phyloP scores from a whole-genome alignment of 2,329 filamentous ascomycete genomes.

The Ophiostoma perfectum region DNA sequence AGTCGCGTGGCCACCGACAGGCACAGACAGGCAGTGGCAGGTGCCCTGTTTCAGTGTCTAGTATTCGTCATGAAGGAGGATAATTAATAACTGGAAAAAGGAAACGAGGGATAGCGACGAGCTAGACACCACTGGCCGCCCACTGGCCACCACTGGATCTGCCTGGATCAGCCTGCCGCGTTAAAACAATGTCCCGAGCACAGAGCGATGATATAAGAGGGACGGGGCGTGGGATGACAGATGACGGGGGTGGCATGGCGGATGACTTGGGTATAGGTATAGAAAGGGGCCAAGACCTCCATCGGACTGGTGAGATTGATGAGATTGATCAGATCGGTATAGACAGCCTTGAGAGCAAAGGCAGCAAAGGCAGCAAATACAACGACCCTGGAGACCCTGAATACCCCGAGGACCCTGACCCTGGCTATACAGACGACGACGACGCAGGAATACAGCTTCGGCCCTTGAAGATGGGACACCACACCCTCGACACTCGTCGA shows the following conservation, averaged over 20 bases:
- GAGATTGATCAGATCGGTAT: background rate
- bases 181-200: constrained; percentile 6
- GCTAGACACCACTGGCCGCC: too few species aligned
- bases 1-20: background rate
- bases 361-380: background rate
- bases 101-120: background rate
- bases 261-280: background rate
- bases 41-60: background rate
- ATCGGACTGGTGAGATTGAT: too few species aligned
- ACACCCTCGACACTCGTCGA: background rate
- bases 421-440: background rate
- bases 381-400: background rate
- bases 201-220: background rate
- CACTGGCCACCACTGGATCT: too few species aligned
- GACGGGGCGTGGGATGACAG: background rate
- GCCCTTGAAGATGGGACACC: background rate
- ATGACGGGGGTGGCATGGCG: background rate
- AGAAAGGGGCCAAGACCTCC: background rate
- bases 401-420: background rate
- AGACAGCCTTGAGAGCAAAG: background rate
- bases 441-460: background rate
- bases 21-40: background rate
- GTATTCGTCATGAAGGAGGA: constrained; percentile 11
- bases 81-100: constrained; percentile 12
- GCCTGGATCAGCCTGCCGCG: background rate